A percentile compares a stretch with the other conserved stretches of the same genome.
phyloP scores from a whole-genome alignment of 768 basidiomycete species.

The Lentinula edodes region DNA sequence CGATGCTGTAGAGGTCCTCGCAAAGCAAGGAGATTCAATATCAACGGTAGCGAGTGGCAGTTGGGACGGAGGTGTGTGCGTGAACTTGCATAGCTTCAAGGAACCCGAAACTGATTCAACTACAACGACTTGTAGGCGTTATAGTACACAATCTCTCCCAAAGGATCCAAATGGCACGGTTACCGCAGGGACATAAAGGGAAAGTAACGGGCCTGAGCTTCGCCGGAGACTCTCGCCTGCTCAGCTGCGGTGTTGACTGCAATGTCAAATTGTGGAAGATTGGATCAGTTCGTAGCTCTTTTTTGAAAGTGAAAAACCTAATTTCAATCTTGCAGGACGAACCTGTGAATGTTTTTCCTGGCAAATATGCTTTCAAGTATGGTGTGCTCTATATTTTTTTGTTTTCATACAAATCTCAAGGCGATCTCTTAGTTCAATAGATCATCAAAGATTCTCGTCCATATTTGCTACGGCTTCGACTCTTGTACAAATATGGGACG shows the following conservation, averaged over 20 bases:
- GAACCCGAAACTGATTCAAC: not conserved
- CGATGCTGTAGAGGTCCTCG: constrained; percentile 88
- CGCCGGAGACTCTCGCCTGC: constrained; percentile 51
- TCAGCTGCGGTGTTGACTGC: constrained; percentile 81
- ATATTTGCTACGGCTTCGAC: constrained; percentile 93
- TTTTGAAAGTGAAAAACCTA: not conserved
- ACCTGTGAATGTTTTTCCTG: constrained; percentile 76
- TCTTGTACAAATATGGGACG: constrained; percentile 96
- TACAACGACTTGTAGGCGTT: constrained; percentile 46
- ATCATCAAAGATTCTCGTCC: constrained; percentile 87
- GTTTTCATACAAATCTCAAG: not conserved
- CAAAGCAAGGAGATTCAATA: constrained; percentile 66
- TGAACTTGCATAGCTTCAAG: not conserved
- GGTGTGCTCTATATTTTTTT: constrained; percentile 14
- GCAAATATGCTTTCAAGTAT: constrained; percentile 90
- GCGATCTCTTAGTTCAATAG: constrained; percentile 62
- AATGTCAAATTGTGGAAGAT: constrained; percentile 80
- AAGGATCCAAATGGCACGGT: constrained; percentile 44
- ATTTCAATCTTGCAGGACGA: constrained; percentile 21
- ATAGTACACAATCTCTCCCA: constrained; percentile 78
- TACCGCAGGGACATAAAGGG: constrained; percentile 75
- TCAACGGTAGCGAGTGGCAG: constrained; percentile 84
- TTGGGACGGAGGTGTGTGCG: constrained; percentile 86
- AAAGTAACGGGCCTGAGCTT: constrained; percentile 83
- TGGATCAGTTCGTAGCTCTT: constrained; percentile 25